A percentile compares a stretch with the other conserved stretches of the same genome.
phyloP scores from a whole-genome alignment of 2,329 filamentous ascomycete genomes.

The Colletotrichum sp. region DNA sequence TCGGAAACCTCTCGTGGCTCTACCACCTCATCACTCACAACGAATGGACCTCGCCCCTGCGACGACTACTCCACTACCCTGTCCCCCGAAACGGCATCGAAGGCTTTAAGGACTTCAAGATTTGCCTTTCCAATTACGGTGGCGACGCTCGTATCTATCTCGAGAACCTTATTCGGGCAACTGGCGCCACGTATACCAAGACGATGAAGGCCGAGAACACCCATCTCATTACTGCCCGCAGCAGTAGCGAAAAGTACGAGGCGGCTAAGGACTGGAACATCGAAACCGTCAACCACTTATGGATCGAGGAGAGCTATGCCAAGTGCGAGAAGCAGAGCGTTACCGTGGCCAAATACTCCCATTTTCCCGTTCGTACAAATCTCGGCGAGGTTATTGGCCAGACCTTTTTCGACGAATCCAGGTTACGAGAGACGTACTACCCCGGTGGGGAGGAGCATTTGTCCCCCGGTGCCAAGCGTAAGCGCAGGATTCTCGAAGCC shows the following conservation, averaged over 20 bases:
- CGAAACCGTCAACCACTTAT: conserved; percentile 89
- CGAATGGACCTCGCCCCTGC: conserved; percentile 84
- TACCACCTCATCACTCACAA: conserved; percentile 91
- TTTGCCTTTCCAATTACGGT: conserved; percentile 95
- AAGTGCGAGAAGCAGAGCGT: conserved; percentile 79
- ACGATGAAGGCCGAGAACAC: conserved; percentile 96
- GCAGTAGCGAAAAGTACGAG: conserved; percentile 89
- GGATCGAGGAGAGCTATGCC: conserved; percentile 97
- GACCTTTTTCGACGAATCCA: conserved; percentile 74
- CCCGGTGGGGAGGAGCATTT: conserved; percentile 61
- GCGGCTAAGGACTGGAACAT: conserved; percentile 94
- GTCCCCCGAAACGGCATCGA: conserved; percentile 77
- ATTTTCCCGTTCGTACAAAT: conserved; percentile 90
- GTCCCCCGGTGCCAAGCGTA: conserved; percentile 48
- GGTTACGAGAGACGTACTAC: conserved; percentile 71
- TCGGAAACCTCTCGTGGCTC: conserved; percentile 93
- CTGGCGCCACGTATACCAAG: conserved; percentile 90
- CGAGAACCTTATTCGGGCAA: conserved; percentile 85
- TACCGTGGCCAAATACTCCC: conserved; percentile 77
- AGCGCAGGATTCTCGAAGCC: conserved; percentile 54
- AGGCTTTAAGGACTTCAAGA: conserved; percentile 77
- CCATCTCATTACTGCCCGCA: conserved; percentile 90
- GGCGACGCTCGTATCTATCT: conserved; percentile 93
- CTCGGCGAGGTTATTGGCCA: conserved; percentile 92
- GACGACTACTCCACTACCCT: conserved; percentile 88